These are phyloP conservation scores for Penicillium janthinellum DNA, from an alignment of 2,329 filamentous ascomycete genomes.

Conservation along the genomic window DNA sequence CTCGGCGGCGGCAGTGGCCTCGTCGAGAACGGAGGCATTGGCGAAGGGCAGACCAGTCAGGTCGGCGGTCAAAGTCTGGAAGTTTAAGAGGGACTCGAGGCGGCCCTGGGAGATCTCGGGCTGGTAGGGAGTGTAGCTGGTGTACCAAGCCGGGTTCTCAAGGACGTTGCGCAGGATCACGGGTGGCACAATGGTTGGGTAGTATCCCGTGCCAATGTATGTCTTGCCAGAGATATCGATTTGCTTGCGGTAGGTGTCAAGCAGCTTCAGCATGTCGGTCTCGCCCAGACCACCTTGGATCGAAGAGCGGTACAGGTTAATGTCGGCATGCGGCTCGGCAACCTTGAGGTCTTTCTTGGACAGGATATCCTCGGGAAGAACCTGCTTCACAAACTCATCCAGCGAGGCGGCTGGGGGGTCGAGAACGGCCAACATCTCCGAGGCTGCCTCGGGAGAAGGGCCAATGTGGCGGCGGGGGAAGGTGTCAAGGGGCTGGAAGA, in stretches of 20 bases:
- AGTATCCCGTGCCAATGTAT: constrained; percentile 87
- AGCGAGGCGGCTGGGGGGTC: constrained; percentile 72
- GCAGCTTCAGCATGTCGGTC: constrained; percentile 45
- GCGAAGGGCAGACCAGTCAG: constrained; percentile 83
- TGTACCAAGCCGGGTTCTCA: constrained; percentile 96
- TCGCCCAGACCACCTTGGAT: constrained; percentile 51
- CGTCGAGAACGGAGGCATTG: constrained; percentile 88
- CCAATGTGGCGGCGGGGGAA: constrained; percentile 88
- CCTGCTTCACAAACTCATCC: constrained; percentile 82
- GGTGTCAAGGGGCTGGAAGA: constrained; percentile 54
- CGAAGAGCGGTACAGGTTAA: constrained; percentile 44
- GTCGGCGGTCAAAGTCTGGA: constrained; percentile 89
- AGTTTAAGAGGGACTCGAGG: constrained; percentile 89
- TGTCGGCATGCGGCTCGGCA: constrained; percentile 47
- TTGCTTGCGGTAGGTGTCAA: constrained; percentile 49
- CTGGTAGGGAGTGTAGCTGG: constrained; percentile 96
- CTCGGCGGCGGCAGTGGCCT: constrained; percentile 89
- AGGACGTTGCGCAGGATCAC: constrained; percentile 92
- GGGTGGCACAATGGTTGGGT: constrained; percentile 79
- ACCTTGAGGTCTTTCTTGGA: constrained; percentile 66
- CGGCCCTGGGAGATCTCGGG: constrained; percentile 96
- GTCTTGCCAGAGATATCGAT: constrained; percentile 64
- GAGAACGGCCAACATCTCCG: constrained; percentile 77
- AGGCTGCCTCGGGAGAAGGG: constrained; percentile 68
- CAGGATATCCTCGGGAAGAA: constrained; percentile 78